Percentiles rank a stretch among this genome's conserved stretches.
Conservation (phyloP, 1,284 basidiomycete genomes). For the Irpex rosettiformis region DNA sequence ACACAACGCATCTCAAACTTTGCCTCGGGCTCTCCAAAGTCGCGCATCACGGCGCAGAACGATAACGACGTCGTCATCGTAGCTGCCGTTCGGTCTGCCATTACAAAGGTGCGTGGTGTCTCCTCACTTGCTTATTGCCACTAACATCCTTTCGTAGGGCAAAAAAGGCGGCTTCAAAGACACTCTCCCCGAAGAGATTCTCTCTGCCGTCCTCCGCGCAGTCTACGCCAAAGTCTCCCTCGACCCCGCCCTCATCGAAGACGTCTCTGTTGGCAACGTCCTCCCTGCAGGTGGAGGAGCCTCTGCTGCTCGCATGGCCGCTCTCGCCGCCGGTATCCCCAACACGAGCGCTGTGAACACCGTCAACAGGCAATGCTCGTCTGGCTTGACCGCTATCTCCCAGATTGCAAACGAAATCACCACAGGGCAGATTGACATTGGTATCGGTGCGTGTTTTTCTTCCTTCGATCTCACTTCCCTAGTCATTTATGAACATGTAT, state of each 20-base stretch:
- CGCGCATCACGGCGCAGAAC: constrained; percentile 51
- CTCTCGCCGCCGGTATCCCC: constrained; percentile 86
- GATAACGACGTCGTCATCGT: constrained; percentile 91
- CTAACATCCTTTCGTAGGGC: constrained; percentile 40
- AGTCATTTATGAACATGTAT: no score
- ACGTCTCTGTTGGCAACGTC: constrained; percentile 91
- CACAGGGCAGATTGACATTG: constrained; percentile 86
- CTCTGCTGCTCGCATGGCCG: constrained; percentile 89
- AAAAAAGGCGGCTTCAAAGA: constrained; percentile 96
- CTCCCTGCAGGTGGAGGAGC: constrained; percentile 92
- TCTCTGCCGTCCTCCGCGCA: constrained; percentile 79
- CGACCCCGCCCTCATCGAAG: constrained; percentile 83
- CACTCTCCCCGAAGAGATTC: constrained; percentile 86
- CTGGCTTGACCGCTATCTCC: constrained; percentile 85
- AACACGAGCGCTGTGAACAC: constrained; percentile 80
- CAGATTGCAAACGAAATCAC: constrained; percentile 90
- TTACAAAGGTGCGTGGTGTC: constrained; percentile 69
- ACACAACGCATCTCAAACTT: constrained; percentile 25
- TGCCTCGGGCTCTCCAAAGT: constrained; percentile 35
- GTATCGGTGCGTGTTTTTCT: constrained; percentile 64
- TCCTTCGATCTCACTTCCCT: neutral
- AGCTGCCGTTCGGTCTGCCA: constrained; percentile 82
- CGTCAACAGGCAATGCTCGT: constrained; percentile 94
- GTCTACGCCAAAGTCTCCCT: constrained; percentile 64
- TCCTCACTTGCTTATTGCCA: neutral